phyloP scores from a whole-genome alignment of 2,329 filamentous ascomycete species.

The Microsporum canis region DNA sequence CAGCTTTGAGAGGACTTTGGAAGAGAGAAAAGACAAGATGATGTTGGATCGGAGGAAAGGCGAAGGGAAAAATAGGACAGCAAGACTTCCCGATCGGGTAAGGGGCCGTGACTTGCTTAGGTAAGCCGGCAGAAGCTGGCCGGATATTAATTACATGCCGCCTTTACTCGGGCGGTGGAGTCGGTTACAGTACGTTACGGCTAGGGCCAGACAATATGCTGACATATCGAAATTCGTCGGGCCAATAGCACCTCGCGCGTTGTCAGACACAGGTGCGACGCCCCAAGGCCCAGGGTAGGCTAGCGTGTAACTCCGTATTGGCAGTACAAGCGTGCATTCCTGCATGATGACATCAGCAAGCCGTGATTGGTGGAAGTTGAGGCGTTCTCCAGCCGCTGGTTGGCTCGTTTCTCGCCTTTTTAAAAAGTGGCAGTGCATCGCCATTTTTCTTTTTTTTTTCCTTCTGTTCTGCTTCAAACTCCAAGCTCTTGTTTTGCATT shows the following conservation, averaged over 20 bases:
- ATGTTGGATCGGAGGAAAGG: neutral
- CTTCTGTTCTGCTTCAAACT: neutral
- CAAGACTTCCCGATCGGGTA: slow-evolving; percentile 1
- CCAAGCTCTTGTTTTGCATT: neutral
- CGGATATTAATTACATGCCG: slow-evolving; percentile 3
- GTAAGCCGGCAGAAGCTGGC: neutral
- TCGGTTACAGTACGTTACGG: neutral
- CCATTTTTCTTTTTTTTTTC: neutral
- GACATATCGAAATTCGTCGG: neutral
- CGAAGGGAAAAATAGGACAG: slow-evolving; percentile 4
- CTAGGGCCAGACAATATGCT: neutral
- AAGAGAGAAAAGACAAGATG: neutral
- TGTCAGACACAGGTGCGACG: neutral
- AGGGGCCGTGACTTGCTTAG: neutral
- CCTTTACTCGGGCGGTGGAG: slow-evolving; percentile 2
- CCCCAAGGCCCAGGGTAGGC: neutral
- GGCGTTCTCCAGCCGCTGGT: neutral
- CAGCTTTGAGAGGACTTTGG: neutral
- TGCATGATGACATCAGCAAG: neutral
- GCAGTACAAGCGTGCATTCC: neutral
- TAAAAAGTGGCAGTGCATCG: neutral
- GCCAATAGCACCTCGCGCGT: neutral
- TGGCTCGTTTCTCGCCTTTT: neutral
- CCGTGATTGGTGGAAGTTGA: neutral
- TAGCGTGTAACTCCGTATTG: neutral